Evolutionary conservation across 2,329 filamentous ascomycete genomes (phyloP), one percentile per base, ranked within the genome.

Genomic region (Alternaria panax): DNA sequence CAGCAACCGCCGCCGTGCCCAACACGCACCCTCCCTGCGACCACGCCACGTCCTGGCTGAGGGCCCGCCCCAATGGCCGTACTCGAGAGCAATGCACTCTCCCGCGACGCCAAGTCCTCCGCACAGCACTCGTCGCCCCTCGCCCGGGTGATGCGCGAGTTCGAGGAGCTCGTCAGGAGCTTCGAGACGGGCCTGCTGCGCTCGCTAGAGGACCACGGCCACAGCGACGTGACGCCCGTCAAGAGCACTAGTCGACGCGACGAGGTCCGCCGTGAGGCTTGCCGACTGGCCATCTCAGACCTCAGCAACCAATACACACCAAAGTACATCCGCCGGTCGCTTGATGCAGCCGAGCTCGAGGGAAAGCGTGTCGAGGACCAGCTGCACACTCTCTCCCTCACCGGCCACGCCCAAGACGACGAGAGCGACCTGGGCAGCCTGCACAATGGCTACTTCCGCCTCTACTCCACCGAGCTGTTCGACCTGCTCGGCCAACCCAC

Each of bases 401-500:
- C 28, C 34, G 46, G 24, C 27, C 20, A 27, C 32, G 38, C 30
- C 28, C 56, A 48, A 45, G 52, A 61, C 22, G 54, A 54, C 34
- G 46, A 52, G 50, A 57, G 64, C 43, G 59, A 64, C 42, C 61
- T 73, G 51, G 64, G 64, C 51, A 62, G 54, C 59, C 66, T 76
- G 53, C 68, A 73, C 66, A 68, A 72, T 54, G 75, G 75, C 68
- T 68, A 77, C 65, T 77, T 77, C 57, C 66, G 75, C 43, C 69
- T 77, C 28, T 75, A 75, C 62, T 77, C 75, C 18, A 71, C 73
- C 45, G 70, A 74, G 62, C 69, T 77, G 9, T 77, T 76, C 61
- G 73, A 77, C 61, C 59, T 74, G 45, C 68, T 77, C 8, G 74
- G 72, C 51, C 72, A 75, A 62, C 75, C 75, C 38, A 70, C 72